Percentiles rank a stretch among this genome's conserved stretches.
Evolutionary conservation across 805 yeast genomes (phyloP).

Genomic region (Zygosaccharomyces rouxii): DNA sequence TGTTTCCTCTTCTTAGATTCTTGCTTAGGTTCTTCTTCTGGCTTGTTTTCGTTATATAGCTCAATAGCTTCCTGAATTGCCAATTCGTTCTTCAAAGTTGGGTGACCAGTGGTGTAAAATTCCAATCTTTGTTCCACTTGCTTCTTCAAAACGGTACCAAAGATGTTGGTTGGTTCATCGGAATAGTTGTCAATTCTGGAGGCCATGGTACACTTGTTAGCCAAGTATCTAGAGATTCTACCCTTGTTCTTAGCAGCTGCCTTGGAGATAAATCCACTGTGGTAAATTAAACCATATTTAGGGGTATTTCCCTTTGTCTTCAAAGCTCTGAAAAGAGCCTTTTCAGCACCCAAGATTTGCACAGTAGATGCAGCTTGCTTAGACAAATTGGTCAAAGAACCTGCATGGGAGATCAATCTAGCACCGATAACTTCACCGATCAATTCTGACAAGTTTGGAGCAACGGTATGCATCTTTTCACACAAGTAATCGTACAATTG

Average conservation of each 20-base stretch:
- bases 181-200: conserved; percentile 97
- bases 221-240: conserved; percentile 96
- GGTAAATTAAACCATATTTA: conserved; percentile 91
- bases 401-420: conserved; percentile 95
- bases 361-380: conserved; percentile 99
- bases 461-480: conserved; percentile 96
- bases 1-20: conserved; percentile 32
- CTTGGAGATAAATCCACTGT: conserved; percentile 88
- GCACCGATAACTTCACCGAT: conserved; percentile 99
- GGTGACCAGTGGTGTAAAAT: conserved; percentile 93
- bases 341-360: conserved; percentile 96
- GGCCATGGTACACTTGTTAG: conserved; percentile 98
- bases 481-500: conserved; percentile 79
- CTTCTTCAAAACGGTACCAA: conserved; percentile 86
- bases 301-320: conserved; percentile 97
- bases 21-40: conserved; percentile 25
- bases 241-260: conserved; percentile 98
- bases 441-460: conserved; percentile 93
- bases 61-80: conserved; percentile 91
- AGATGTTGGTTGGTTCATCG: conserved; percentile 85
- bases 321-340: conserved; percentile 92
- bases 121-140: conserved; percentile 97
- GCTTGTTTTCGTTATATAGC: conserved; percentile 48
- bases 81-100: conserved; percentile 93
- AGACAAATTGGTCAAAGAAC: conserved; percentile 91